Evolutionary conservation across 441 rosid genomes (phyloP).

Genomic region (Eruca vesicaria): DNA sequence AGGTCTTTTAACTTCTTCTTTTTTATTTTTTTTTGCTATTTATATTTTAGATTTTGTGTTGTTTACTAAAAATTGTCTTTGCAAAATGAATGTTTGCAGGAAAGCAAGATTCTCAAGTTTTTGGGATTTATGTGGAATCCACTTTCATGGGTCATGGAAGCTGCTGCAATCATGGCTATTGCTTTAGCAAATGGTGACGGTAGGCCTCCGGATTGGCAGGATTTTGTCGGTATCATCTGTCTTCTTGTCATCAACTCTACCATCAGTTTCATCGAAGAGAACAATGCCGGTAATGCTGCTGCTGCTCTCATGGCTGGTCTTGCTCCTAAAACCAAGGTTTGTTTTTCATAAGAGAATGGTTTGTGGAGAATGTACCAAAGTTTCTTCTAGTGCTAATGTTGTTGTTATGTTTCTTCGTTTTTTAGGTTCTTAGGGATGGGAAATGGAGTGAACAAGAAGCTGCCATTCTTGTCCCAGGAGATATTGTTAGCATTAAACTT

Average conservation of each 20-base stretch:
- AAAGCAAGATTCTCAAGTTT: slow-evolving; percentile 89
- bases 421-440: slow-evolving; percentile 68
- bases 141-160: slow-evolving; percentile 95
- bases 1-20: slow-evolving; percentile 24
- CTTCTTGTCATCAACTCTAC: slow-evolving; percentile 86
- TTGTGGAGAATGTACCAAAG: not conserved
- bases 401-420: not conserved
- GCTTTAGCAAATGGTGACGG: slow-evolving; percentile 83
- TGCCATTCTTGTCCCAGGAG: slow-evolving; percentile 91
- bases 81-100: slow-evolving; percentile 43
- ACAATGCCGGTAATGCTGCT: slow-evolving; percentile 95
- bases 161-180: slow-evolving; percentile 93
- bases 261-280: slow-evolving; percentile 91
- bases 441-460: slow-evolving; percentile 89
- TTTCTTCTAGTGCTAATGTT: not conserved
- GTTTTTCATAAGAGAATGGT: not conserved
- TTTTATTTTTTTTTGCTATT: not conserved
- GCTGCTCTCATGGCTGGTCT: slow-evolving; percentile 98
- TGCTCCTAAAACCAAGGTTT: slow-evolving; percentile 95
- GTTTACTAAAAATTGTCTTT: not conserved
- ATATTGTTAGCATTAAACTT: slow-evolving; percentile 64
- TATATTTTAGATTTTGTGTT: not conserved
- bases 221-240: slow-evolving; percentile 80
- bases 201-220: slow-evolving; percentile 94
- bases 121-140: slow-evolving; percentile 97